Evolutionary conservation across 169 alveolate genomes (phyloP), one percentile per base, ranked within the genome.

Genomic region (Plasmodium gallinaceum): DNA sequence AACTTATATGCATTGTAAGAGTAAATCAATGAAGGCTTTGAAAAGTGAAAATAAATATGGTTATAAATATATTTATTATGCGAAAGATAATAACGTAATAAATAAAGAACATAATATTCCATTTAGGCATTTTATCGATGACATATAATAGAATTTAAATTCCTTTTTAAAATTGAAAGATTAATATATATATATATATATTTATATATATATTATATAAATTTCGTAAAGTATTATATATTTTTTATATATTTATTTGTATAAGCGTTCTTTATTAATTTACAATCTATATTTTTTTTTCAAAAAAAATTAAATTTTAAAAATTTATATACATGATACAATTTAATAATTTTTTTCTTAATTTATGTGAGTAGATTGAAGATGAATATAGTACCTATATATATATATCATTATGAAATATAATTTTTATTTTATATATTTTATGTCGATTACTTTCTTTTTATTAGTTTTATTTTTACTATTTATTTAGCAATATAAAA

Each of bases 1-100:
- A 42, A 75, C 43, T 16, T 62, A 62, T 12, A 10, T 75, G 74
- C 32, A 62, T 39, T 75, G 52, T 42, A 80, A 80, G 68, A 62
- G 65, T 24, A 86, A 86, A 51, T 86, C 92, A 71, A 86, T 86
- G 92, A 86, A 61, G 92, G 71, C 74, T 70, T 86, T 54, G 32
- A 65, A 45, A 39, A 58, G 87, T 71, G 87, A 62, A 57, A 62
- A 54, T 54, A 86, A 52, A 52, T n/a, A 51, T 85, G 85, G 37
- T 70, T 66, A 64, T 48, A 70, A 85, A 57, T 70, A 70, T 71
- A 68, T 54, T 52, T 66, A 80, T 45, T 71, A 86, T 69, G 87
- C 87, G 39, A 86, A 39, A 46, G 43, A 60, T 52, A 61, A 71
- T 58, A 86, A 60, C 69, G 60, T 70, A 69, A 70, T 24, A 60